Conservation (phyloP, 2,329 filamentous ascomycete species). For the Plenodomus lindquistii region DNA sequence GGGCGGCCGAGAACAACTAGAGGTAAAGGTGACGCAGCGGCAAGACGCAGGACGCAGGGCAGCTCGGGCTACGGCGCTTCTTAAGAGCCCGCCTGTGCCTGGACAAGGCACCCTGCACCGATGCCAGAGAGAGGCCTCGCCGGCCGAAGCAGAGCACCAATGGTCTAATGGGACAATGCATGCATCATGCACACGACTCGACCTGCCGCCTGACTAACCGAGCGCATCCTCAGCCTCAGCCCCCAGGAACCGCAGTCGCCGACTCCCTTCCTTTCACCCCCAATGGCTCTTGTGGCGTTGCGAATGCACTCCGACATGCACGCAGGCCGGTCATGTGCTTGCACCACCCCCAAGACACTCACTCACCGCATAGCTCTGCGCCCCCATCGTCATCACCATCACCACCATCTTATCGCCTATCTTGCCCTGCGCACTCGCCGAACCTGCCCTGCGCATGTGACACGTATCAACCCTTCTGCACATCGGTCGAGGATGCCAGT, state of each 20-base stretch:
- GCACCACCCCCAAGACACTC: background rate
- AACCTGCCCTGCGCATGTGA: slow-evolving; percentile 27
- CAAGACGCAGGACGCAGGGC: background rate
- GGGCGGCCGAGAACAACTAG: background rate
- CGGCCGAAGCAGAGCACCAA: slow-evolving; percentile 7
- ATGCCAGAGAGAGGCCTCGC: slow-evolving; percentile 4
- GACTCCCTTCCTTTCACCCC: background rate
- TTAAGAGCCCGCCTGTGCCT: slow-evolving; percentile 12
- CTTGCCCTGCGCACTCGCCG: slow-evolving; percentile 15
- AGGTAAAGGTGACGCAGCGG: slow-evolving; percentile 16
- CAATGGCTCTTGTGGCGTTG: too few relatives aligned
- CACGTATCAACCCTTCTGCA: slow-evolving; percentile 22
- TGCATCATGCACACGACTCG: slow-evolving; percentile 20
- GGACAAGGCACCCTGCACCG: background rate
- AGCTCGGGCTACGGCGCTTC: slow-evolving; percentile 12
- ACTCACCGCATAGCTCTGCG: background rate
- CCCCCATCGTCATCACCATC: background rate
- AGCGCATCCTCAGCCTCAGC: too few relatives aligned
- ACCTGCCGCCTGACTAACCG: slow-evolving; percentile 14
- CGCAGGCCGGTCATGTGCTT: too few relatives aligned
- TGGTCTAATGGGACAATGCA: slow-evolving; percentile 6
- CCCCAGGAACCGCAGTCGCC: too few relatives aligned
- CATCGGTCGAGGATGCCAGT: background rate
- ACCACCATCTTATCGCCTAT: background rate
- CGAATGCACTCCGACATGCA: too few relatives aligned